These are phyloP conservation scores for Ambrosia trifida DNA, from an alignment of 129 eudicot species.

Conservation along the genomic window DNA sequence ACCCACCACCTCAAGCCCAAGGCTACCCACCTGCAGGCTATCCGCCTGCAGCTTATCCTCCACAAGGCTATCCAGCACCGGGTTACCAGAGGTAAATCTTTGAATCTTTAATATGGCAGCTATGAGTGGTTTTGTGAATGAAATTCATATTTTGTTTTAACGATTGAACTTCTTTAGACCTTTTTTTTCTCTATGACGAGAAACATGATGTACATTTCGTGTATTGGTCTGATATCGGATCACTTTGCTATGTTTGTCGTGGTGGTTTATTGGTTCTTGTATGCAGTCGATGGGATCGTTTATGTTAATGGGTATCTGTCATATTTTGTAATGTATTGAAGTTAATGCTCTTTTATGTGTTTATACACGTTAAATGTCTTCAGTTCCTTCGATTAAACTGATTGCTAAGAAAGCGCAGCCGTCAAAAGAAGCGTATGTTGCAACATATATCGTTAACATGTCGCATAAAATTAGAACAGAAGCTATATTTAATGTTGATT, in stretches of 20 bases:
- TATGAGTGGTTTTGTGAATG: conserved; percentile 18
- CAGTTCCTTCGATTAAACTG: too few species aligned
- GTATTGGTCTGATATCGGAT: conserved; percentile 23
- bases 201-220: conserved; percentile 28
- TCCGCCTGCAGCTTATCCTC: conserved; percentile 34
- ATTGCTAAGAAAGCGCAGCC: too few species aligned
- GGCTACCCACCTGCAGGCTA: conserved; percentile 61
- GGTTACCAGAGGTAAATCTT: conserved; percentile 55
- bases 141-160: conserved; percentile 9
- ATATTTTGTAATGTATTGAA: neutral
- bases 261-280: neutral
- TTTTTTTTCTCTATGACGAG: conserved; percentile 10
- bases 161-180: conserved; percentile 8
- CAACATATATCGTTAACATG: too few species aligned
- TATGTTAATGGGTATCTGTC: neutral
- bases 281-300: conserved; percentile 14
- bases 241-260: neutral
- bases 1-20: conserved; percentile 49
- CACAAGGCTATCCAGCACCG: conserved; percentile 52
- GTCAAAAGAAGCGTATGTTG: too few species aligned
- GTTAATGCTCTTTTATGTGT: neutral
- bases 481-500: too few species aligned
- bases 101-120: conserved; percentile 18
- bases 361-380: too few species aligned
- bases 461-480: too few species aligned